Base-by-base conservation (phyloP, 768 basidiomycete genomes). In the Trametes meyenii region DNA sequence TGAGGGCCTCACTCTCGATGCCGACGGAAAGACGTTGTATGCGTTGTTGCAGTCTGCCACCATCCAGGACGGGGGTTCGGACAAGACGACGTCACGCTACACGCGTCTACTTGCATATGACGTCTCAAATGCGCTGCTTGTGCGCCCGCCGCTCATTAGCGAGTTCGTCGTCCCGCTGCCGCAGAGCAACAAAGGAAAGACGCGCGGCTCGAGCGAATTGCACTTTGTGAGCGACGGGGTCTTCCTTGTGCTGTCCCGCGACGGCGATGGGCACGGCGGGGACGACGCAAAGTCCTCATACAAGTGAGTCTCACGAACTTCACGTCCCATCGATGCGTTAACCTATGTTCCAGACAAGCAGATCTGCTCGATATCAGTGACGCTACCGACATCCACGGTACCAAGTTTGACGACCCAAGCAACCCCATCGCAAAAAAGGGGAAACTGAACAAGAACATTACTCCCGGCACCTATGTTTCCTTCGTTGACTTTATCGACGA, bases 111-210 rank as follows among this genome's bases (percentile, higher is more conserved):
- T 87, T 44, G 82, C 81, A 0, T 89, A 81, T 62, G 75, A 87
- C 66, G 71, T 87, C 40, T 73, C 78, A 1, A 66, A 74, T 39
- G 69, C 76, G 0, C 58, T 68, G 0, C 54, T 52, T 0, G 51
- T 66, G 10, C 70, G 68, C 11, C 78, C 84, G 0, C 62, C 61
- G 12, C 72, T 88, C 11, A 70, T 78, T 11, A 85, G 83, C 10
- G 85, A 87, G 73, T 88, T 79, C 77, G 80, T 85, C 24, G 83
- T 86, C 14, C 84, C 83, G 14, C 73, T 86, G 0, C 85, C 85
- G 0, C 76, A 78, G 21, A 83, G 78, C 70, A 76, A 71, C 17
- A 82, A 82, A 50, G 78, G 76, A 10, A 84, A 86, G 42, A 80
- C 85, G 0, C 70, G 75, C 50, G 80, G 76, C 3, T 76, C 78